These are phyloP conservation scores for Penicillium psychrofluorescens DNA, from an alignment of 495 filamentous ascomycete species.

Conservation along the genomic window DNA sequence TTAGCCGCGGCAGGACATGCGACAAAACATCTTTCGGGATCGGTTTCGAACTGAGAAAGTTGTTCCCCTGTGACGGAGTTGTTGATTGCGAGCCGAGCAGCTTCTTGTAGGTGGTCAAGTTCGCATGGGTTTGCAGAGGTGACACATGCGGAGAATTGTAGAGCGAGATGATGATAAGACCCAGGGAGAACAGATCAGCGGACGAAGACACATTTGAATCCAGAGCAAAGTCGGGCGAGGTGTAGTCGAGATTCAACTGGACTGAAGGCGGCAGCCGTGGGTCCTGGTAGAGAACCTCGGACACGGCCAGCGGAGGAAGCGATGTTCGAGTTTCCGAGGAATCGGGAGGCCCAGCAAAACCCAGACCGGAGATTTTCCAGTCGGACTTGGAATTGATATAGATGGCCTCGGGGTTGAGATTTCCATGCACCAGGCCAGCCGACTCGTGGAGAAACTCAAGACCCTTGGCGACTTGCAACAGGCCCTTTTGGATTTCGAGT, in stretches of 20 bases:
- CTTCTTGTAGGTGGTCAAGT: conserved; percentile 72
- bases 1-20: conserved; percentile 70
- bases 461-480: conserved; percentile 88
- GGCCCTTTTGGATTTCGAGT: conserved; percentile 92
- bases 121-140: conserved; percentile 73
- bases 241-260: conserved; percentile 86
- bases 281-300: conserved; percentile 77
- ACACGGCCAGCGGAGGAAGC: conserved; percentile 67
- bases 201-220: conserved; percentile 74
- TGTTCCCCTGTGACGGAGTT: conserved; percentile 69
- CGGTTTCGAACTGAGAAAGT: conserved; percentile 70
- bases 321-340: conserved; percentile 60
- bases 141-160: conserved; percentile 90
- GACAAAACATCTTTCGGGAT: conserved; percentile 71
- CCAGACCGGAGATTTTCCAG: conserved; percentile 93
- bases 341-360: conserved; percentile 76
- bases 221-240: conserved; percentile 86
- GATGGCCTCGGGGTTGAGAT: conserved; percentile 92
- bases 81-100: conserved; percentile 68
- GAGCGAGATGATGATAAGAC: conserved; percentile 77
- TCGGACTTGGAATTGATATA: conserved; percentile 95
- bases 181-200: conserved; percentile 89
- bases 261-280: conserved; percentile 75
- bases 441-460: conserved; percentile 96
- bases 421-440: conserved; percentile 86